Percentiles rank a stretch among this genome's conserved stretches.
These are phyloP conservation scores for Phytophthora sansomeana DNA, from an alignment of 352 stramenopile species.

Conservation along the genomic window DNA sequence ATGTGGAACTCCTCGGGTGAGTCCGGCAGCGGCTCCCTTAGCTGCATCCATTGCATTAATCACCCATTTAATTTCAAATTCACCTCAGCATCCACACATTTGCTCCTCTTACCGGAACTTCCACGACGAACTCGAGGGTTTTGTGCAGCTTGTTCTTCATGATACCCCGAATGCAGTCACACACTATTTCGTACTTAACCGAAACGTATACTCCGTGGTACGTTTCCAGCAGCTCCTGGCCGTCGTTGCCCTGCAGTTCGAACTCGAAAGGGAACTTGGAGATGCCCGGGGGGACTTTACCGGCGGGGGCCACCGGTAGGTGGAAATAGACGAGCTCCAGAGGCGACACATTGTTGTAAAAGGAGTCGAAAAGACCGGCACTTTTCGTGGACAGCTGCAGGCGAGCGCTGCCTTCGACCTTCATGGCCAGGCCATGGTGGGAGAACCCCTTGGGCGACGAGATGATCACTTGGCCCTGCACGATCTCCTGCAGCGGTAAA, in stretches of 20 bases:
- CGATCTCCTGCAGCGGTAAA: constrained; percentile 59
- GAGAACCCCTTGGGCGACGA: constrained; percentile 87
- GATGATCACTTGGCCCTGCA: constrained; percentile 89
- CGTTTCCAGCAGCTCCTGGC: constrained; percentile 85
- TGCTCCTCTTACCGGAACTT: constrained; percentile 72
- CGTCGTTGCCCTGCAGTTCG: constrained; percentile 70
- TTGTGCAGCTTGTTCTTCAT: constrained; percentile 90
- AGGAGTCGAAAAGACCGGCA: constrained; percentile 84
- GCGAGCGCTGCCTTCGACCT: constrained; percentile 82
- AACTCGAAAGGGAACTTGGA: constrained; percentile 93
- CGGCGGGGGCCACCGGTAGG: constrained; percentile 67
- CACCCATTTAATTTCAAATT: neutral
- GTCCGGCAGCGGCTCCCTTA: constrained; percentile 65
- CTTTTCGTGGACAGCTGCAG: constrained; percentile 86
- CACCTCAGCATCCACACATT: neutral
- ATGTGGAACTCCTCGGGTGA: constrained; percentile 83
- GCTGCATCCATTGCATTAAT: constrained; percentile 30
- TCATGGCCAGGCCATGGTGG: constrained; percentile 85
- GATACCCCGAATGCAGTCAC: constrained; percentile 85
- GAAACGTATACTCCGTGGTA: constrained; percentile 94
- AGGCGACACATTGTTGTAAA: constrained; percentile 79
- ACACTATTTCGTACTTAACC: constrained; percentile 91
- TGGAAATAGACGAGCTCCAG: constrained; percentile 89
- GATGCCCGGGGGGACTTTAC: constrained; percentile 82
- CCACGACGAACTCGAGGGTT: constrained; percentile 92